Conservation (phyloP, 1,139 yeast species). For the Geotrichum phurueaensis region DNA sequence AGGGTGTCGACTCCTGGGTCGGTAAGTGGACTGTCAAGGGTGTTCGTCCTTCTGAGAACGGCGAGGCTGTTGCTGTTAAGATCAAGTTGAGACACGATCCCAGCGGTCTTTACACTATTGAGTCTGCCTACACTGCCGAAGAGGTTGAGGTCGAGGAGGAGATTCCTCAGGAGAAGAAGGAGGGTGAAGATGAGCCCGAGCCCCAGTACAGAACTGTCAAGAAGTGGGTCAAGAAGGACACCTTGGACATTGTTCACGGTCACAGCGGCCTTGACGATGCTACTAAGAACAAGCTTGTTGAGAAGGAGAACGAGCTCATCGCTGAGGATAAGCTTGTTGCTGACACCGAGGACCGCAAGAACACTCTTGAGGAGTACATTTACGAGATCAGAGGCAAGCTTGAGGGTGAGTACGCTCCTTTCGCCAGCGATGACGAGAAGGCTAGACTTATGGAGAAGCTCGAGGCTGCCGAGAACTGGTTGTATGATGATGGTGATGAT, state of each 20-base stretch:
- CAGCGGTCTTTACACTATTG: conserved; percentile 90
- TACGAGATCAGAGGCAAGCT: conserved; percentile 96
- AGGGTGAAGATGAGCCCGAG: conserved; percentile 52
- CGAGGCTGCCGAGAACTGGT: conserved; percentile 93
- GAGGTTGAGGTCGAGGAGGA: conserved; percentile 82
- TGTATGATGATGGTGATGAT: conserved; percentile 95
- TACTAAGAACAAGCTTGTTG: conserved; percentile 57
- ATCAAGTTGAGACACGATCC: conserved; percentile 95
- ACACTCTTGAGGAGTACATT: conserved; percentile 96
- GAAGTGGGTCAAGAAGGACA: conserved; percentile 89
- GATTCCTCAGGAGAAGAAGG: conserved; percentile 48
- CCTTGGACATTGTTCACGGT: conserved; percentile 52
- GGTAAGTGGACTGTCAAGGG: conserved; percentile 87
- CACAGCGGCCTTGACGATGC: conserved; percentile 62
- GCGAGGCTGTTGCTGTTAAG: conserved; percentile 77
- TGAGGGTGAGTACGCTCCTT: conserved; percentile 82
- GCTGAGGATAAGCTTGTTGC: conserved; percentile 94
- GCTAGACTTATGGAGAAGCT: conserved; percentile 65
- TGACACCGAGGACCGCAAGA: conserved; percentile 98
- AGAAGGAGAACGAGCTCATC: conserved; percentile 76
- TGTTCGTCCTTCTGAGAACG: conserved; percentile 71
- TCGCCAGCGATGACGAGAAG: conserved; percentile 90
- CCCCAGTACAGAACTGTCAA: conserved; percentile 88
- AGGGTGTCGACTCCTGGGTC: conserved; percentile 56
- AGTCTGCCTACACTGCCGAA: conserved; percentile 91